Conservation (phyloP, 768 basidiomycete species). For the Suillus subalutaceus region DNA sequence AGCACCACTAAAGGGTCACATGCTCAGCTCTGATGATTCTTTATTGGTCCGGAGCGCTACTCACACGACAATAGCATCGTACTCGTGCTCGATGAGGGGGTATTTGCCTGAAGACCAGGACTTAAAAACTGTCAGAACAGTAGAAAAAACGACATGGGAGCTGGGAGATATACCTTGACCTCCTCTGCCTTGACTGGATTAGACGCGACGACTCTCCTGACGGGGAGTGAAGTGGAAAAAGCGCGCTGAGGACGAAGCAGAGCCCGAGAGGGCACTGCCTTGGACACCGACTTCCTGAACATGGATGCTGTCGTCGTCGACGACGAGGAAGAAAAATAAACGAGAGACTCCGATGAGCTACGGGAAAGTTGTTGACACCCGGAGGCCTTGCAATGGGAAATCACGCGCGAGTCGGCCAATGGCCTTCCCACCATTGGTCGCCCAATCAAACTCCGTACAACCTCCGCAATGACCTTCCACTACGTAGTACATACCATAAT, state of each 20-base stretch:
- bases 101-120: slow-evolving; percentile 88
- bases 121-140: slow-evolving; percentile 35
- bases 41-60: slow-evolving; percentile 35
- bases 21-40: slow-evolving; percentile 18
- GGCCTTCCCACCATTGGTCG: slow-evolving; percentile 9
- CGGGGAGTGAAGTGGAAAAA: slow-evolving; percentile 68
- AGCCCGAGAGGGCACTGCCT: slow-evolving; percentile 37
- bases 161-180: slow-evolving; percentile 58
- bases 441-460: slow-evolving; percentile 11
- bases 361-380: slow-evolving; percentile 17
- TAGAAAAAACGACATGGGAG: slow-evolving; percentile 15
- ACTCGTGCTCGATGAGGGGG: slow-evolving; percentile 97
- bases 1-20: slow-evolving; percentile 68
- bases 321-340: slow-evolving; percentile 5
- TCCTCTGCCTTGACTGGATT: slow-evolving; percentile 81
- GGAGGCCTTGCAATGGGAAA: slow-evolving; percentile 11
- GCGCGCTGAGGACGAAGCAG: slow-evolving; percentile 54
- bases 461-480: slow-evolving; percentile 6
- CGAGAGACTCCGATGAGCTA: slow-evolving; percentile 18
- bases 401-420: slow-evolving; percentile 12
- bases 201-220: slow-evolving; percentile 64
- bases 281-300: slow-evolving; percentile 65
- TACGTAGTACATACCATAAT: not conserved
- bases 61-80: slow-evolving; percentile 97
- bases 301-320: slow-evolving; percentile 43